Evolutionary conservation across 1,139 yeast species (phyloP), one percentile per base, ranked within the genome.

Genomic region (Taphrina pruni): DNA sequence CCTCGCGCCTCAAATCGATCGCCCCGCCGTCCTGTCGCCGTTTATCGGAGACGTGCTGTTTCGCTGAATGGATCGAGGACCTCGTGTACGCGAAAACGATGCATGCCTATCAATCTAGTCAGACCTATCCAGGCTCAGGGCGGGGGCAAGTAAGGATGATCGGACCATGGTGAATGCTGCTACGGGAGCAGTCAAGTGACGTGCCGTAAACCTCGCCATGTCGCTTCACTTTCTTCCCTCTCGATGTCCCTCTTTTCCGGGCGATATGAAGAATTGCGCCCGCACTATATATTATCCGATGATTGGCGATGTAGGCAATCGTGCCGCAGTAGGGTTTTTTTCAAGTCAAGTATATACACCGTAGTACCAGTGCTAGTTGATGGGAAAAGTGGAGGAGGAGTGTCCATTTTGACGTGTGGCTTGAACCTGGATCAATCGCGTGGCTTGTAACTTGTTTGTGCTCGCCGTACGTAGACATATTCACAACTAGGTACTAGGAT

Each of bases 131-230:
- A 1, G 20, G 20, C 48, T 43, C 46, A 43, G 17, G 6, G 17
- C 46, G 12, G 17, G 48, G 20, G 2, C 20, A n/a, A 26, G 32
- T 26, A 1, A 26, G 32, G 32, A 14, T 35, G 58, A 43, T 4
- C 43, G 9, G 41, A 62, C 66, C 67, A 64, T 64, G 8, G 67
- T 35, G 50, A 64, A 64, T 45, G 67, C 67, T 20, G 67, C 67
- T 45, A 64, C 17, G 32, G 67, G 67, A 6, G 67, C 67, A 17
- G 67, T 64, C 67, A 64, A 50, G 43, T 58, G 56, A 8, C 67
- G 67, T 12, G 67, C 67, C 32, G 50, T 64, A 50, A 64, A 64
- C 35, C 38, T 54, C 6, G 61, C 67, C 67, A 64, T 64, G 32
- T 14, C 20, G 2, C 48, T 12, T 14, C 17, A 26, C 4, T 2